These are phyloP conservation scores for Taxawa tesnikishii DNA, from an alignment of 2,329 filamentous ascomycete genomes.

Conservation along the genomic window DNA sequence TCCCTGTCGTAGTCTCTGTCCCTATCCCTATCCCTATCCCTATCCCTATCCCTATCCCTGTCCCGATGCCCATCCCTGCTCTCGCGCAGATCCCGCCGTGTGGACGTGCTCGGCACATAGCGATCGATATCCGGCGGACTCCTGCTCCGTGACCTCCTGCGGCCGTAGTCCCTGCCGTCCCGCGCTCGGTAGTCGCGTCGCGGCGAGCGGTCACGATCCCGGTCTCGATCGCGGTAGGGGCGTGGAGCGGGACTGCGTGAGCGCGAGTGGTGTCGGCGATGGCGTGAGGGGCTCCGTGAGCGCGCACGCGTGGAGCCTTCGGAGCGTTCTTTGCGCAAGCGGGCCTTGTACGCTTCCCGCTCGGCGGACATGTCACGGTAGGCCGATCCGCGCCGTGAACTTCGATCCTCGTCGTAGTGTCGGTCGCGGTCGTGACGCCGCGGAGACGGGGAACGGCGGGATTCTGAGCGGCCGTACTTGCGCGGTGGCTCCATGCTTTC, in stretches of 20 bases:
- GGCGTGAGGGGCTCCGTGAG: slow-evolving; percentile 4
- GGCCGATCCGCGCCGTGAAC: slow-evolving; percentile 11
- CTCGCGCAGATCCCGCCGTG: slow-evolving; percentile 11
- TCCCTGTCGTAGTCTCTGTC: slow-evolving; percentile 25
- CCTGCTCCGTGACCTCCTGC: slow-evolving; percentile 9
- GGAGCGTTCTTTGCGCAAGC: slow-evolving; percentile 10
- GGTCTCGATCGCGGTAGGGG: slow-evolving; percentile 13
- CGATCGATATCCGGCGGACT: slow-evolving; percentile 7
- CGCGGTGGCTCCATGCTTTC: slow-evolving; percentile 9
- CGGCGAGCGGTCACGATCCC: slow-evolving; percentile 11
- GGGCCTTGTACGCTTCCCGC: slow-evolving; percentile 19
- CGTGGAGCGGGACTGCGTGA: not conserved
- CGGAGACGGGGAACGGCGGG: slow-evolving; percentile 2
- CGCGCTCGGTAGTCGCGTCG: slow-evolving; percentile 9
- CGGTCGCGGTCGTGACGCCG: slow-evolving; percentile 6
- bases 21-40: slow-evolving; percentile 8
- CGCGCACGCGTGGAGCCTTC: not conserved
- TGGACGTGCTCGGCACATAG: slow-evolving; percentile 7
- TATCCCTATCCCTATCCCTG: slow-evolving; percentile 4
- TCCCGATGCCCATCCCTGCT: slow-evolving; percentile 6
- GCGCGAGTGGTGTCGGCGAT: no score
- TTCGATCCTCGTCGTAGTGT: slow-evolving; percentile 4
- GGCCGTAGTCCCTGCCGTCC: slow-evolving; percentile 12
- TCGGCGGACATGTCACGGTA: slow-evolving; percentile 20
- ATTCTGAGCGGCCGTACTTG: slow-evolving; percentile 5